Percentiles rank a stretch among this genome's conserved stretches.
Evolutionary conservation across 2,329 filamentous ascomycete species (phyloP).

Genomic region (Cephalotrichum gorgonifer): DNA sequence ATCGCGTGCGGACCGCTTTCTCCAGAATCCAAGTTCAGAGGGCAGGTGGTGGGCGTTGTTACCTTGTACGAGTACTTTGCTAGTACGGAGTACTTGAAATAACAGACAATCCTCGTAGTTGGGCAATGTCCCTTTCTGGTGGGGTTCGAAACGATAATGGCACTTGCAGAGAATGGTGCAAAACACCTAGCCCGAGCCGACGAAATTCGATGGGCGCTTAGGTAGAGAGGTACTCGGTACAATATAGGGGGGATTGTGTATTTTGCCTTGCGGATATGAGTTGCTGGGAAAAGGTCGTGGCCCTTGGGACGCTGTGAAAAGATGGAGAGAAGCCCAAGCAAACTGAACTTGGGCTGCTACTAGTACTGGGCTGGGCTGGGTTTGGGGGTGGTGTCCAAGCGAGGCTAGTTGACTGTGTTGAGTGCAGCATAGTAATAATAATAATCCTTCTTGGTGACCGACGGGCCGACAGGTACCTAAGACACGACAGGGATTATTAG

Average conservation of each 20-base stretch:
- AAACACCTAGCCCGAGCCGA: no score
- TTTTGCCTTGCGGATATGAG: not conserved
- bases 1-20: constrained; percentile 13
- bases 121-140: no score
- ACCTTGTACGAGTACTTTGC: no score
- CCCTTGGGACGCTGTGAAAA: not conserved
- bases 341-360: no score
- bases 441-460: no score
- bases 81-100: no score
- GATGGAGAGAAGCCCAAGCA: constrained; percentile 1
- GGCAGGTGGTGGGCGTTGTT: not conserved
- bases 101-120: no score
- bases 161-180: no score
- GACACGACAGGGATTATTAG: no score
- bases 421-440: not conserved
- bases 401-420: not conserved
- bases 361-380: not conserved
- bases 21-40: not conserved
- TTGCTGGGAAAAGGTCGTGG: not conserved
- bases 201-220: not conserved
- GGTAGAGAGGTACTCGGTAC: no score
- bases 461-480: no score
- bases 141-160: no score
- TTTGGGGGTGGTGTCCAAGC: not conserved
- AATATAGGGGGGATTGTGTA: not conserved